Percentiles rank a stretch among this genome's conserved stretches.
phyloP scores from a whole-genome alignment of 495 filamentous ascomycete genomes.

The Entonaema liquescens region DNA sequence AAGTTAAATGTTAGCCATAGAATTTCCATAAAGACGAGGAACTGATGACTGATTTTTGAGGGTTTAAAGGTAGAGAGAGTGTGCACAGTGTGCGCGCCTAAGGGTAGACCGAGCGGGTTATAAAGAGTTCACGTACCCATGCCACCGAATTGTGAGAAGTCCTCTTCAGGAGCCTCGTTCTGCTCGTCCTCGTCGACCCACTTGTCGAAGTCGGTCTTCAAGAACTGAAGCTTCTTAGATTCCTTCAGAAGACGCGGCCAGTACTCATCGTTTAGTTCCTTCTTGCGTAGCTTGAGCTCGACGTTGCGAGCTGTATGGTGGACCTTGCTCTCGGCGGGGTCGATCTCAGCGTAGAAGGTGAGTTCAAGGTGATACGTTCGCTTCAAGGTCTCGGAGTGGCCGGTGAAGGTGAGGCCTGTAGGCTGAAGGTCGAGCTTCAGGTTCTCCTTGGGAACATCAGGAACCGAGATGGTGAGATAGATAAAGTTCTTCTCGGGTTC shows the following conservation, averaged over 20 bases:
- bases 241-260: constrained; percentile 96
- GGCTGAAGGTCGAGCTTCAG: constrained; percentile 83
- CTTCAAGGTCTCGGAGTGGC: constrained; percentile 80
- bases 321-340: constrained; percentile 78
- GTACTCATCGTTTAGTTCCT: constrained; percentile 88
- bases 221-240: constrained; percentile 86
- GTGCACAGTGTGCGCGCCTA: background rate
- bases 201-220: constrained; percentile 99
- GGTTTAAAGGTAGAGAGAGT: no score
- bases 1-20: constrained; percentile 29
- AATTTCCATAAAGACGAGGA: background rate
- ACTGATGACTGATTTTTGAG: background rate
- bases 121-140: constrained; percentile 56
- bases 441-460: constrained; percentile 75
- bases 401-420: constrained; percentile 79
- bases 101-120: background rate
- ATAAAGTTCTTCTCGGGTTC: constrained; percentile 90
- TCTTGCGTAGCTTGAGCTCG: constrained; percentile 93
- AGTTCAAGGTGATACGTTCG: constrained; percentile 83
- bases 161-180: constrained; percentile 84
- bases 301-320: constrained; percentile 85
- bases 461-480: constrained; percentile 86
- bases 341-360: constrained; percentile 93
- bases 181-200: constrained; percentile 99
- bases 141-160: constrained; percentile 74